phyloP scores from a whole-genome alignment of 768 basidiomycete genomes.

The Nevesoporus exiguus region DNA sequence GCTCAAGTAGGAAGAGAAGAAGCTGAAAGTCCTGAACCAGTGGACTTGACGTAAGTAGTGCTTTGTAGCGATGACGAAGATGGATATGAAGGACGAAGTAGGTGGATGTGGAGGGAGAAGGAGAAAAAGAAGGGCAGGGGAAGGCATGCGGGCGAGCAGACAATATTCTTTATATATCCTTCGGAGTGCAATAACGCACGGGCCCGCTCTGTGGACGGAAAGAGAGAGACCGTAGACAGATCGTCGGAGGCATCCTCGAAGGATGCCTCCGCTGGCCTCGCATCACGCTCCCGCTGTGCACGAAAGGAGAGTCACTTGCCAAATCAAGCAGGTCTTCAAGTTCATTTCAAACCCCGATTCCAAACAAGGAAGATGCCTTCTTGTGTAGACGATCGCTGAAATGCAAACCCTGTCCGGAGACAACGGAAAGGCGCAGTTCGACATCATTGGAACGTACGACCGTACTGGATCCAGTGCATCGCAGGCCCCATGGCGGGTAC shows the following conservation, averaged over 20 bases:
- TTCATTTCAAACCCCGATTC: slow-evolving; percentile 21
- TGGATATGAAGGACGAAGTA: slow-evolving; percentile 17
- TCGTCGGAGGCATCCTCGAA: slow-evolving; percentile 21
- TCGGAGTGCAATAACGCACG: slow-evolving; percentile 26
- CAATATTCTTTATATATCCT: slow-evolving; percentile 27
- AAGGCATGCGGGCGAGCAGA: slow-evolving; percentile 10
- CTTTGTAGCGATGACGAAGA: slow-evolving; percentile 6
- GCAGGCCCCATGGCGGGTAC: too few species aligned
- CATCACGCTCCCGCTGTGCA: slow-evolving; percentile 1
- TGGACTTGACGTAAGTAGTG: slow-evolving; percentile 24
- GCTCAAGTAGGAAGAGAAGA: slow-evolving; percentile 13
- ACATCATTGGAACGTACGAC: too few species aligned
- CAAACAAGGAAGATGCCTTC: slow-evolving; percentile 16
- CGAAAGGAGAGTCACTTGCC: slow-evolving; percentile 10
- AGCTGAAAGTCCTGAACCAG: slow-evolving; percentile 10
- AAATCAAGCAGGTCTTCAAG: slow-evolving; percentile 29
- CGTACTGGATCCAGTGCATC: too few species aligned
- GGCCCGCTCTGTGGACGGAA: slow-evolving; percentile 24
- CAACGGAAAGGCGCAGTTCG: too few species aligned
- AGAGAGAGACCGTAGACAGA: slow-evolving; percentile 13
- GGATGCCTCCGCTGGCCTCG: slow-evolving; percentile 21
- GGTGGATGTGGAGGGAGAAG: slow-evolving; percentile 13
- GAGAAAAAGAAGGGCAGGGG: slow-evolving; percentile 6
- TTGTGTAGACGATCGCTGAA: slow-evolving; percentile 18
- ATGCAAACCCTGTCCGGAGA: too few species aligned